Evolutionary conservation across 2,329 filamentous ascomycete genomes (phyloP), one percentile per base, ranked within the genome.

Genomic region (Calonectria pseudoturangicola): DNA sequence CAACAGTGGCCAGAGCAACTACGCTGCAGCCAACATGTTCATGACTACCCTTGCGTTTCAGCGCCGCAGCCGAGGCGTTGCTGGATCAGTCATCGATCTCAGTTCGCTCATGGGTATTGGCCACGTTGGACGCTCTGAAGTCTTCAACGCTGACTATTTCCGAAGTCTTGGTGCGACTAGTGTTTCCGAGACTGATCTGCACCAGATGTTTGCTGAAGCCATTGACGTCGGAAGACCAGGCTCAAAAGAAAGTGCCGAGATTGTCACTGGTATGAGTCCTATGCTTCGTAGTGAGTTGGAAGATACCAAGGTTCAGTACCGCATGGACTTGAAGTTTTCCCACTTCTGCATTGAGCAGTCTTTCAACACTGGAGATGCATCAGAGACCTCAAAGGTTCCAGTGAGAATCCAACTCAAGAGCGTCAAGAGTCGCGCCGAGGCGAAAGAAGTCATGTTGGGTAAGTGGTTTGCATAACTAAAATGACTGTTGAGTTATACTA

Each of bases 171-270:
- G 77, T 3, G 75, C 77, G 30, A 66, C 65, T 25, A 70, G 73
- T 62, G 75, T 79, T 43, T 74, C 69, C 0, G 76, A 78, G 66
- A 67, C 67, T 13, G 86, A 87, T 41, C 65, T 68, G 18, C 51
- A 69, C 13, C 56, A 70, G 18, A 50, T 70, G 56, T 76, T 76
- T 64, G 73, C 74, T 25, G 76, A 76, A 65, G 72, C 74, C 30
- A 70, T 78, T 12, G 47, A 73, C 27, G 65, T 72, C 18, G 71
- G 73, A 10, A 18, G 58, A 50, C 56, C 68, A 47, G 60, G 70
- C 67, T 78, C 63, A 68, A 75, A 30, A 62, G 75, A 41, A 68
- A 36, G 12, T 16, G 15, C 39, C 9, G 65, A 67, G 36, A 21
- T 75, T 30, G 66, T 71, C 50, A 54, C 66, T n/a, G 63, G 45